Base-by-base conservation (phyloP, 495 filamentous ascomycete genomes). In the Hypoxylon crocopeplum region DNA sequence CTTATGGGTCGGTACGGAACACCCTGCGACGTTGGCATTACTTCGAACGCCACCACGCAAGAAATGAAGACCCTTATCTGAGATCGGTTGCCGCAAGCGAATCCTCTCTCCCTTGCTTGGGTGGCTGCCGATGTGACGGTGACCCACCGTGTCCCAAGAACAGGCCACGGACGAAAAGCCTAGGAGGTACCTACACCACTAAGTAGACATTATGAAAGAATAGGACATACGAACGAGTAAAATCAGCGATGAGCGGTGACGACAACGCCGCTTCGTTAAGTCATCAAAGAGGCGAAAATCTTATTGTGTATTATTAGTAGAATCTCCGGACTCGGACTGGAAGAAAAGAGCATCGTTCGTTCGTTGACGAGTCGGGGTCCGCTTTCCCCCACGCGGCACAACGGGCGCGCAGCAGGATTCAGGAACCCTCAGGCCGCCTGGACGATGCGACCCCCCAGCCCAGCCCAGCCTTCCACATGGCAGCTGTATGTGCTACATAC, bases 131-230 rank as follows among this genome's bases (percentile, higher is more conserved):
- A 57, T 63, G 53, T 32, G 59, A 63, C 59, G 34, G 30, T 48
- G 59, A 37, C 53, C 59, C 59, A 63, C 53, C 24, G 13, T 48
- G 53, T 63, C 48, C 59, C 59, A 63, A 48, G 53, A 38, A 57
- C 24, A 30, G 21, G 24, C 3, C 20, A 21, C 40, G 42, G 42
- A 17, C 40, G 34, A 56, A 12, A 41, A 29, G 25, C 25, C 5
- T n/a, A n/a, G n/a, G n/a, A n/a, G n/a, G n/a, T n/a, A n/a, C n/a
- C n/a, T n/a, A n/a, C n/a, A n/a, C n/a, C n/a, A n/a, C n/a, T n/a
- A n/a, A n/a, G n/a, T n/a, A n/a, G n/a, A n/a, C n/a, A n/a, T n/a
- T n/a, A n/a, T n/a, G n/a, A n/a, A n/a, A n/a, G n/a, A n/a, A n/a
- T n/a, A n/a, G n/a, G n/a, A n/a, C n/a, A n/a, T n/a, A n/a, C n/a